A percentile compares a stretch with the other conserved stretches of the same genome.
phyloP scores from a whole-genome alignment of 2,329 filamentous ascomycete species.

The Bipolaris victoriae region DNA sequence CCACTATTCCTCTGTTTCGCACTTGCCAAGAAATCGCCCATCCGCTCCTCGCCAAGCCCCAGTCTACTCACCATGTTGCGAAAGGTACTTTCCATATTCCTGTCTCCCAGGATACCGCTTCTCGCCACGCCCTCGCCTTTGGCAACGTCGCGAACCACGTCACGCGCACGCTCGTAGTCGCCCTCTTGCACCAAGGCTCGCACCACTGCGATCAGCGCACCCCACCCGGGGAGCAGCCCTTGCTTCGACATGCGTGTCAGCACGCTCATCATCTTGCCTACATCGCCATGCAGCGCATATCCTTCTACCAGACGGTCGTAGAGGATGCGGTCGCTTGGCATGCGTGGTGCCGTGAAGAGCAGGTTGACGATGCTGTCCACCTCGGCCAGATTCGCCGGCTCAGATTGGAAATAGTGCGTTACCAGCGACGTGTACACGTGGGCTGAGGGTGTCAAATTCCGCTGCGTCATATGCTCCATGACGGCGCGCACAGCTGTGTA shows the following conservation, averaged over 20 bases:
- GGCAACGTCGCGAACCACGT: constrained; percentile 49
- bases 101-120: constrained; percentile 26
- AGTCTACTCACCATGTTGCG: constrained; percentile 15
- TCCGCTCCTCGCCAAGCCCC: constrained; percentile 19
- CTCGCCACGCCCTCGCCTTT: constrained; percentile 39
- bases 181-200: constrained; percentile 46
- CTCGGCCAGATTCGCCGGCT: constrained; percentile 64
- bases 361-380: constrained; percentile 65
- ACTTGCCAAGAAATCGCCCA: constrained; percentile 13
- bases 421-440: constrained; percentile 79
- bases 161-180: constrained; percentile 43
- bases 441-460: constrained; percentile 61
- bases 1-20: not conserved
- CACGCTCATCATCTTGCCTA: constrained; percentile 53
- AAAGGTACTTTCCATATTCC: constrained; percentile 26
- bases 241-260: constrained; percentile 48
- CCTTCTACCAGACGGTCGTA: constrained; percentile 75
- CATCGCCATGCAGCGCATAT: constrained; percentile 63
- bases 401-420: constrained; percentile 67
- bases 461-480: constrained; percentile 65
- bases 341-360: constrained; percentile 43
- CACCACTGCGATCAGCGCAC: constrained; percentile 48
- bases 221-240: constrained; percentile 53
- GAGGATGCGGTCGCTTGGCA: constrained; percentile 62
- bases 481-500: constrained; percentile 63